phyloP scores from a whole-genome alignment of 2,329 filamentous ascomycete species.

The Akanthomyces dipterigenus region DNA sequence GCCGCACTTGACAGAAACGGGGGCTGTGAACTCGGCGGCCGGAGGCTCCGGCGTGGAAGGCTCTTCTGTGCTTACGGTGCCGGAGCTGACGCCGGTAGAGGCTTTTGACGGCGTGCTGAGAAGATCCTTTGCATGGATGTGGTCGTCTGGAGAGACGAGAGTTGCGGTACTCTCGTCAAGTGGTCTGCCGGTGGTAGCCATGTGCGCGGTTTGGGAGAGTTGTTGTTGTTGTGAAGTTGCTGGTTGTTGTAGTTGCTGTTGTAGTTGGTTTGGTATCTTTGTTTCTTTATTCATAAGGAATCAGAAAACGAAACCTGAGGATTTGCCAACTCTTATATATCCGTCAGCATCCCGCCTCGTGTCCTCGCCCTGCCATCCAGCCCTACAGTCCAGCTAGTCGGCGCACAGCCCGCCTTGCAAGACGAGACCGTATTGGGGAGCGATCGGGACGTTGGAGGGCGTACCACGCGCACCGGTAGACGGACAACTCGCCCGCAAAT shows the following conservation, averaged over 20 bases:
- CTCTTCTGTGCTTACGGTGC: conserved; percentile 1
- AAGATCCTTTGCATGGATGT: neutral
- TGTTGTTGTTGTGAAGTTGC: neutral
- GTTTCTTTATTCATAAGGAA: neutral
- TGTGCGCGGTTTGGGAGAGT: neutral
- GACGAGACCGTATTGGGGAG: neutral
- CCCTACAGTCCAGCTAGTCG: neutral
- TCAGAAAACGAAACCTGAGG: neutral
- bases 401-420: neutral
- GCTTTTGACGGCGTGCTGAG: neutral
- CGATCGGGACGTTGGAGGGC: neutral
- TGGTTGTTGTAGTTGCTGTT: neutral
- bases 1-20: neutral
- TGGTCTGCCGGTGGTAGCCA: neutral
- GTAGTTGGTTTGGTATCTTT: neutral
- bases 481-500: neutral
- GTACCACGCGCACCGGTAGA: neutral
- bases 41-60: neutral
- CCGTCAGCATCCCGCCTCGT: neutral
- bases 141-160: conserved; percentile 1
- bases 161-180: neutral
- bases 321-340: neutral
- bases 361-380: neutral
- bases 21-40: neutral
- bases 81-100: neutral